These are phyloP conservation scores for Ophiostoma triangulosporum DNA, from an alignment of 2,329 filamentous ascomycete species.

Conservation along the genomic window DNA sequence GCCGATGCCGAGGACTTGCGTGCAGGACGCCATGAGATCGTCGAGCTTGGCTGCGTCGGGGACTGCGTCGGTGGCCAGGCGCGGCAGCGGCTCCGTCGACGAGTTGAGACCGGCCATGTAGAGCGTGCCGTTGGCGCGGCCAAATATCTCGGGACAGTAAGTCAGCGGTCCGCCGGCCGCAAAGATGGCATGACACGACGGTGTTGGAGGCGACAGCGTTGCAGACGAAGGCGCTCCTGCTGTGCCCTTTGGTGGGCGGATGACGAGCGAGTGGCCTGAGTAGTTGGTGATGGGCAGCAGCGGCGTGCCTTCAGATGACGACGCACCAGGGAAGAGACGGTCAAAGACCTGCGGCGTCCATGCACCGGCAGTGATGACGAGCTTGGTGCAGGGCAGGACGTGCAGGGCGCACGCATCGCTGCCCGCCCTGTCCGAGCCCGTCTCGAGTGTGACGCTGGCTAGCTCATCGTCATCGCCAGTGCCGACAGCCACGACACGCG, in stretches of 20 bases:
- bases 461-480: conserved; percentile 37
- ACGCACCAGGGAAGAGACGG: conserved; percentile 39
- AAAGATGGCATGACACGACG: conserved; percentile 52
- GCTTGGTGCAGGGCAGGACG: conserved; percentile 46
- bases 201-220: conserved; percentile 18
- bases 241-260: conserved; percentile 30
- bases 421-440: background rate
- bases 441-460: conserved; percentile 29
- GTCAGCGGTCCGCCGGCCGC: conserved; percentile 37
- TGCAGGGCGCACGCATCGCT: conserved; percentile 19
- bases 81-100: conserved; percentile 44
- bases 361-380: conserved; percentile 55
- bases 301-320: conserved; percentile 26
- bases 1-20: conserved; percentile 29
- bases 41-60: conserved; percentile 34
- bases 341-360: conserved; percentile 58
- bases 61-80: conserved; percentile 33
- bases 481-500: conserved; percentile 37
- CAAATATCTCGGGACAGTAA: conserved; percentile 61
- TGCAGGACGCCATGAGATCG: conserved; percentile 35
- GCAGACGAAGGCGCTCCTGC: conserved; percentile 26
- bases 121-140: conserved; percentile 50
- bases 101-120: conserved; percentile 64
- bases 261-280: conserved; percentile 59
- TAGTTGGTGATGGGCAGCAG: conserved; percentile 46